Base-by-base conservation (phyloP, 1,284 basidiomycete genomes). In the Cryptococcus wingfieldii region DNA sequence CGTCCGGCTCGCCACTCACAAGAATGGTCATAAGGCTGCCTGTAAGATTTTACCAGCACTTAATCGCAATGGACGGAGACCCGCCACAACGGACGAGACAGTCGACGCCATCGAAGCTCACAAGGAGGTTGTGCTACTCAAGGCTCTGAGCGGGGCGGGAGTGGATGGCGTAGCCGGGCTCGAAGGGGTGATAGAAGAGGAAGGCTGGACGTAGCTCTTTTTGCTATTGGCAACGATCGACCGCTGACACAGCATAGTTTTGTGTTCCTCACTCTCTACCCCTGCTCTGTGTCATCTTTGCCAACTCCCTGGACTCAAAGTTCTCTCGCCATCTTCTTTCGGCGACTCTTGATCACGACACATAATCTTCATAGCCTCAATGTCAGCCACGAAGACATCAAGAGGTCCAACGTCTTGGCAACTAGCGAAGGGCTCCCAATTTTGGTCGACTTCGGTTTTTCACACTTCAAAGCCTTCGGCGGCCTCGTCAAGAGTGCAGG, bases 21-120 rank as follows among this genome's bases (percentile, higher is more conserved):
- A 55, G n/a, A 68, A 64, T 14, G 70, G 72, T 3, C 63, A 68
- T 23, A 46, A 65, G 42, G 69, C 70, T 5, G 76, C 76, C 1
- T 76, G 74, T 69, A 77, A 77, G 62, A 77, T 77, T 53, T 64
- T 77, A 1, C 76, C 76, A 1, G 63, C 75, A 2, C 63, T 76
- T 1, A 63, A 69, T 54, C 46, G 52, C n/a, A 43, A 47, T 7
- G 50, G 41, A 0, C 50, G 50, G 3, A 34, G 38, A n/a, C 25
- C 61, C 5, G 60, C 58, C 3, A 63, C 61, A 10, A 51, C 61
- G 58, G 68, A 75, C 52, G 57, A 69, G 42, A 62, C 62, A 2
- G 43, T 72, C 18, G 76, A 76, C 55, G 76, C 76, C 0, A 54
- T 72, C 5, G 75, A 76, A 52, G 71, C 74, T 1, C 69, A 76